Evolutionary conservation across 768 basidiomycete species (phyloP), one percentile per base, ranked within the genome.

Genomic region (Gymnopilus junonius): DNA sequence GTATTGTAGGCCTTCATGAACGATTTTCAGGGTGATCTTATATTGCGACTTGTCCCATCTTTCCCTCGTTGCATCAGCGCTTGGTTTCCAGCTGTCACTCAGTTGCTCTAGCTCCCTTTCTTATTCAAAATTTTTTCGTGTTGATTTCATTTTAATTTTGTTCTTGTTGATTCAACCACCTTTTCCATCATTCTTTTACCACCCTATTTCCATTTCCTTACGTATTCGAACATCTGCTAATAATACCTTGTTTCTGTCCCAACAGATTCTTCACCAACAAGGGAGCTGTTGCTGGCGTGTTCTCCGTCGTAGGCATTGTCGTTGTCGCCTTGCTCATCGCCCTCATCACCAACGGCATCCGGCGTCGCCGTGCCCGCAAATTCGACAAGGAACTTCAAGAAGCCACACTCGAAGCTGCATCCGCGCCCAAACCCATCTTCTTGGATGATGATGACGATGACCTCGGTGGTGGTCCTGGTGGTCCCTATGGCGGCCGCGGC

Each of bases 351-450:
- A 85, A 82, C 61, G 74, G 75, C 63, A 63, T 91, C 66, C 87
- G 90, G 8, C 85, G 91, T 0, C 87, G 88, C 7, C 86, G 88
- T 1, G 87, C 86, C 3, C 73, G 80, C 63, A 80, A 83, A 43
- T 88, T 91, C 67, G 92, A 93, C 71, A 80, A 81, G n/a, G 92
- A 93, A 56, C 85, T 92, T 40, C 87, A 85, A 14, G 87, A 87
- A 53, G 91, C 90, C 0, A 90, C 91, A 0, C 83, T 82, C 3
- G 88, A 86, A 61, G 90, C 90, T 0, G 85, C 83, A 0, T 75
- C 82, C 1, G 80, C 85, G 0, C 79, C 79, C 20, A 79, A 83
- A 0, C 86, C 85, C 12, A 81, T 82, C 62, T 87, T 84, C 71
- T 80, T 88, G 32, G 86, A 87, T 59, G 85, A 87, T 59, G 80